These are phyloP conservation scores for Cryptosporidium sp. DNA, from an alignment of 169 alveolate species.

Conservation along the genomic window DNA sequence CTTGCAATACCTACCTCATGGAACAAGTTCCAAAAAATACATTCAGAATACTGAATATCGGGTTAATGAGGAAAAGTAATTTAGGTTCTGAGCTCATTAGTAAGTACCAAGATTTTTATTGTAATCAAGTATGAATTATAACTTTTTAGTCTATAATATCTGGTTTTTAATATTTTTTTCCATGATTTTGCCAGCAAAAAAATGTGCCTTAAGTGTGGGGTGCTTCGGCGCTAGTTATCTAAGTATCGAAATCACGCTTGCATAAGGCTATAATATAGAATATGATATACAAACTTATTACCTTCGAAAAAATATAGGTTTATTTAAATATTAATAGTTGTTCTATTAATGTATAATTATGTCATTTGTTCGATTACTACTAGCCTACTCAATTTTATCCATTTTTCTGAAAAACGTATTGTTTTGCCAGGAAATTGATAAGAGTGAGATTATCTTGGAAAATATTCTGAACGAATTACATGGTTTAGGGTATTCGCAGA, in stretches of 20 bases:
- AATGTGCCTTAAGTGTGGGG: conserved; percentile 17
- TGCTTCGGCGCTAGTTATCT: conserved; percentile 39
- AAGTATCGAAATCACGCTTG: conserved; percentile 34
- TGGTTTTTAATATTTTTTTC: background rate
- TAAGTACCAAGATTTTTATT: background rate
- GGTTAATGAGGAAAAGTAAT: background rate
- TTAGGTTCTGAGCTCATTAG: too few species aligned
- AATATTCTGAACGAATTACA: conserved; percentile 19
- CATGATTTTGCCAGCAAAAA: background rate
- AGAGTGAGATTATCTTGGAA: background rate
- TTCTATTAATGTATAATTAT: conserved; percentile 48
- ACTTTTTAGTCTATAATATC: background rate
- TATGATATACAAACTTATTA: background rate
- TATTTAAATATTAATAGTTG: conserved; percentile 37
- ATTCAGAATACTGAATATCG: background rate
- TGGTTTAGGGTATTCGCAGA: conserved; percentile 47
- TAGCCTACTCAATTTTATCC: background rate
- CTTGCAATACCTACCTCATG: background rate
- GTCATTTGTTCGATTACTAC: conserved; percentile 1
- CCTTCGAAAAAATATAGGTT: background rate
- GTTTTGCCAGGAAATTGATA: conserved; percentile 43
- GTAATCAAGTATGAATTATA: background rate
- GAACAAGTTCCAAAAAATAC: background rate
- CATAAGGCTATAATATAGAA: conserved; percentile 1
- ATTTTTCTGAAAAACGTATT: background rate